phyloP scores from a whole-genome alignment of 306 rosid genomes.

The Cucumis hystrix region DNA sequence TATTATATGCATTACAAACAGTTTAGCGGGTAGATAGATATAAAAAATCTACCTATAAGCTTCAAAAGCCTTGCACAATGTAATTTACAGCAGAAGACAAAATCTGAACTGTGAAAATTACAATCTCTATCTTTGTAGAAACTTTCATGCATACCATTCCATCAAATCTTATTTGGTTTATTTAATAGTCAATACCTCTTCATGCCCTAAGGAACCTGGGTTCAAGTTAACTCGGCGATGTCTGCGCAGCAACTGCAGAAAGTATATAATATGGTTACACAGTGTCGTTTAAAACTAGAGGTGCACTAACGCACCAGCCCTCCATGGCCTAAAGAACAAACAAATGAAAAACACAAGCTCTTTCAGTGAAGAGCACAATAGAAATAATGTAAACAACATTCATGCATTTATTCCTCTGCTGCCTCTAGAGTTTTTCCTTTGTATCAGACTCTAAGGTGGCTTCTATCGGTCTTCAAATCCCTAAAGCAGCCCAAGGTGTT shows the following conservation, averaged over 20 bases:
- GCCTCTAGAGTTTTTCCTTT: slow-evolving; percentile 13
- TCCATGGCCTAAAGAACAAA: background rate
- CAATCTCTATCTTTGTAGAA: background rate
- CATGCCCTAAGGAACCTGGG: slow-evolving; percentile 60
- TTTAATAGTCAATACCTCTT: slow-evolving; percentile 48
- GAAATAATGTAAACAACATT: background rate
- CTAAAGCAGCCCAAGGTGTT: slow-evolving; percentile 60
- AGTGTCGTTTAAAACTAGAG: background rate
- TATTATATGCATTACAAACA: background rate
- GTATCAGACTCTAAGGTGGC: slow-evolving; percentile 4
- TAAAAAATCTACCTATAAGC: background rate
- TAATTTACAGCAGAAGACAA: background rate
- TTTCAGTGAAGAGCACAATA: background rate
- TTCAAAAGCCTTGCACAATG: background rate
- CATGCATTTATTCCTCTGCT: background rate
- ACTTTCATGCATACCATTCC: background rate
- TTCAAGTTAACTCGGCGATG: slow-evolving; percentile 62
- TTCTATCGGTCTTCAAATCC: background rate
- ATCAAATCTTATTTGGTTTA: background rate
- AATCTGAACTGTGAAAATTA: background rate
- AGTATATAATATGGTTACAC: background rate
- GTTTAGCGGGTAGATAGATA: background rate
- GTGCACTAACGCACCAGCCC: background rate
- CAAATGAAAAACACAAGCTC: background rate
- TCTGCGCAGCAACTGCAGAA: slow-evolving; percentile 72